A percentile compares a stretch with the other conserved stretches of the same genome.
Conservation (phyloP, 306 rosid species). For the Fragaria vesca region DNA sequence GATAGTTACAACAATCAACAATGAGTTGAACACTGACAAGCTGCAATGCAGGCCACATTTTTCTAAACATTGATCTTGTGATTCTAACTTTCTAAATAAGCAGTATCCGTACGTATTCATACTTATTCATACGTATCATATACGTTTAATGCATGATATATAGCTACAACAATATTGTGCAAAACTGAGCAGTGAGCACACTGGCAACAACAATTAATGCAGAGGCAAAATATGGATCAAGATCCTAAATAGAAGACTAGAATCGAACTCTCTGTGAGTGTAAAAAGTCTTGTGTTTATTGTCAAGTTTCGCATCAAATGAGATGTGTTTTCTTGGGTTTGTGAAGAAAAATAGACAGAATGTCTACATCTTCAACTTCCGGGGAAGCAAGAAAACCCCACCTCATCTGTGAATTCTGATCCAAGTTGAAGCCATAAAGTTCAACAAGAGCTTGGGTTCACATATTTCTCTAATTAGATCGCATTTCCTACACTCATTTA, state of each 20-base stretch:
- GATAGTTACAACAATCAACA: constrained; percentile 15
- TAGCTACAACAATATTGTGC: not conserved
- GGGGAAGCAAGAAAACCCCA: not conserved
- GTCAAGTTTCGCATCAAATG: not conserved
- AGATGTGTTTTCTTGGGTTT: not conserved
- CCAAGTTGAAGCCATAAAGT: not conserved
- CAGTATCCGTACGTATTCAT: not conserved
- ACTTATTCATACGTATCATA: not conserved
- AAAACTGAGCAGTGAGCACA: not conserved
- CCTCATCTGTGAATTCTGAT: not conserved
- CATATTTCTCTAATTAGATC: not conserved
- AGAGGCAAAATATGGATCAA: not conserved
- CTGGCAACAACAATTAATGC: not conserved
- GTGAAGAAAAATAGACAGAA: not conserved
- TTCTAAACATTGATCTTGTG: constrained; percentile 19
- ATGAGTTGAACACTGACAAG: constrained; percentile 19
- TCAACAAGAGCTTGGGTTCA: not conserved
- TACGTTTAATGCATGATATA: not conserved
- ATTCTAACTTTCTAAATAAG: not conserved
- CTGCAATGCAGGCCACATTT: constrained; percentile 20
- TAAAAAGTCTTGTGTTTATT: not conserved
- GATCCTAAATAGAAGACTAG: too few species aligned
- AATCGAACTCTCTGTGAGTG: not conserved
- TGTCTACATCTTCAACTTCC: not conserved
- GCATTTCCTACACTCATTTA: not conserved